Evolutionary conservation across 129 eudicot genomes (phyloP).

Genomic region (Pseudognaphalium luteoalbum): DNA sequence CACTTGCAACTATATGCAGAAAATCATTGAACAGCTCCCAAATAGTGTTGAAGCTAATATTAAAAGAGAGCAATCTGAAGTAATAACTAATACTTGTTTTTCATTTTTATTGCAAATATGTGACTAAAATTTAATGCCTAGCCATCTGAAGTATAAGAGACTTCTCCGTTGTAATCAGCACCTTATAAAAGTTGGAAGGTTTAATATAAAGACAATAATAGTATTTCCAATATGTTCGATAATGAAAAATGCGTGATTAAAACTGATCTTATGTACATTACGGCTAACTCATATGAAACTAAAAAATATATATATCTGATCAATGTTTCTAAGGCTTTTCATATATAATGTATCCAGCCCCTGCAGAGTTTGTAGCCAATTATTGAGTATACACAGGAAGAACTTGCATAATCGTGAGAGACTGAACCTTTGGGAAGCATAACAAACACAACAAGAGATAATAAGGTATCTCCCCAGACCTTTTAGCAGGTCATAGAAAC

Average conservation of each 20-base stretch:
- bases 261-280: background rate
- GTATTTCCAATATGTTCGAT: background rate
- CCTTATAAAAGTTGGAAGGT: constrained; percentile 80
- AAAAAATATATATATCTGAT: background rate
- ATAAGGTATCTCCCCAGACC: constrained; percentile 24
- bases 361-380: constrained; percentile 76
- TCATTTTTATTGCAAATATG: constrained; percentile 16
- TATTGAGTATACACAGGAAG: constrained; percentile 82
- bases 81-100: background rate
- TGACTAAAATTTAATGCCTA: constrained; percentile 4
- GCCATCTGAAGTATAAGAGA: constrained; percentile 66
- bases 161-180: constrained; percentile 70
- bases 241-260: background rate
- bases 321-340: background rate
- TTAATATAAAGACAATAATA: background rate
- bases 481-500: constrained; percentile 20
- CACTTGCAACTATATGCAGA: constrained; percentile 39
- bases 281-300: too few species aligned
- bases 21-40: constrained; percentile 70
- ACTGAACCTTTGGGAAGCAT: constrained; percentile 15
- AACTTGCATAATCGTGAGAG: constrained; percentile 46
- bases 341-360: background rate
- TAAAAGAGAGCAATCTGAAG: constrained; percentile 67
- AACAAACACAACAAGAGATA: constrained; percentile 12
- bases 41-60: constrained; percentile 56